Evolutionary conservation across 2,329 filamentous ascomycete species (phyloP), one percentile per base, ranked within the genome.

Genomic region (Fusarium staphyleae): DNA sequence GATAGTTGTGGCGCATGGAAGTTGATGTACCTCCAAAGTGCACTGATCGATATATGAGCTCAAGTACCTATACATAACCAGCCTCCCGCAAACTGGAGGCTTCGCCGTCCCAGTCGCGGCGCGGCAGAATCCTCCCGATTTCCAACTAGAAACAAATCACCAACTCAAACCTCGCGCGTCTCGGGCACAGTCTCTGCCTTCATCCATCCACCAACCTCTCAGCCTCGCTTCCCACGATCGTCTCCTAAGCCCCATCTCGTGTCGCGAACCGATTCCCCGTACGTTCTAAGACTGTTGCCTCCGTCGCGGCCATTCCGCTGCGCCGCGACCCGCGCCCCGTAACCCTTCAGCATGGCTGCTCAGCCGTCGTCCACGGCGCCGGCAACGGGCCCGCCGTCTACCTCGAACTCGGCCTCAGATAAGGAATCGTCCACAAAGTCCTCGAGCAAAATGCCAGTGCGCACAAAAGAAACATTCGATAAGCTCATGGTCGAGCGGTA

Each of bases 401-500:
- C 69, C 41, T 67, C 70, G 47, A 64, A 71, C 18, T 65, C 71
- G 41, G 66, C 59, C 55, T 66, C 70, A 43, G 68, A 69, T 37
- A 69, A 68, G 34, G 70, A 72, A 56, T 56, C 63, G 14, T 58
- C 53, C 22, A 42, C 61, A 32, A 58, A 57, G 13, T 35, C 66
- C 12, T 19, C 69, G 14, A 49, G 64, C 26, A 60, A 70, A 16
- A 71, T 77, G 16, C 73, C 75, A 8, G 72, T 79, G 16, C 81
- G 83, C 66, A 81, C 83, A 66, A 83, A 82, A 70, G 82, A 84
- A 48, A 77, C 79, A 6, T 82, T 83, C 69, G 77, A 80, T 58
- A 77, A 74, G 60, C 69, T 84, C 54, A 72, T 83, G 66, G 76
- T 85, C 50, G 78, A 84, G 66, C 79, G 80, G 47, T 83, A 77